phyloP scores from a whole-genome alignment of 2,329 filamentous ascomycete species.

The Fusarium acutatum region DNA sequence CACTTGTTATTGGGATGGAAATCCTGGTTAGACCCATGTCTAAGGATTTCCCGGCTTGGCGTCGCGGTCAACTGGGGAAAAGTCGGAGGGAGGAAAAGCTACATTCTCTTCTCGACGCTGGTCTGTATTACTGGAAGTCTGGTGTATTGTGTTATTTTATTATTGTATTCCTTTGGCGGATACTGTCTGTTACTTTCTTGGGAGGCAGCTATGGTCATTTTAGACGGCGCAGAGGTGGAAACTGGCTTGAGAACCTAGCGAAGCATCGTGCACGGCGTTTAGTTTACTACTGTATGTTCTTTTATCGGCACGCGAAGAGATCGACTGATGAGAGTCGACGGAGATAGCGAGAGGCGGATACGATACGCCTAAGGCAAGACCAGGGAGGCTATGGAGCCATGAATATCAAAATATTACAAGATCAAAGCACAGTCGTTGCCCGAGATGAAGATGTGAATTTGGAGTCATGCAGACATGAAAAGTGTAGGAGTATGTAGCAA shows the following conservation, averaged over 20 bases:
- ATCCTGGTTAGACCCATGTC: not conserved
- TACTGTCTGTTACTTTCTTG: not conserved
- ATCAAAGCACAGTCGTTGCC: slow-evolving; percentile 21
- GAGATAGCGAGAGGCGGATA: not conserved
- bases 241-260: slow-evolving; percentile 32
- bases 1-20: slow-evolving; percentile 8
- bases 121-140: slow-evolving; percentile 32
- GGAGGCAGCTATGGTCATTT: slow-evolving; percentile 20
- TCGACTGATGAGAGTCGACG: slow-evolving; percentile 8
- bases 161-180: not conserved
- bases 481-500: not conserved
- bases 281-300: not conserved
- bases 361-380: not conserved
- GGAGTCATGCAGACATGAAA: slow-evolving; percentile 8
- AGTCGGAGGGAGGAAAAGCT: slow-evolving; percentile 19
- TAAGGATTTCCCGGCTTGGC: slow-evolving; percentile 32
- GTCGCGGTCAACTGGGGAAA: slow-evolving; percentile 24
- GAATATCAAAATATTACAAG: slow-evolving; percentile 38
- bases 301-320: not conserved
- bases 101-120: slow-evolving; percentile 32
- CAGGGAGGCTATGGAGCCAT: slow-evolving; percentile 23
- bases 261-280: slow-evolving; percentile 35
- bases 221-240: slow-evolving; percentile 32
- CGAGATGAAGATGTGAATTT: slow-evolving; percentile 28
- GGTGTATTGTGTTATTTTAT: slow-evolving; percentile 5